Conservation (phyloP, 2,329 filamentous ascomycete species). For the Xylariaceae sp. region DNA sequence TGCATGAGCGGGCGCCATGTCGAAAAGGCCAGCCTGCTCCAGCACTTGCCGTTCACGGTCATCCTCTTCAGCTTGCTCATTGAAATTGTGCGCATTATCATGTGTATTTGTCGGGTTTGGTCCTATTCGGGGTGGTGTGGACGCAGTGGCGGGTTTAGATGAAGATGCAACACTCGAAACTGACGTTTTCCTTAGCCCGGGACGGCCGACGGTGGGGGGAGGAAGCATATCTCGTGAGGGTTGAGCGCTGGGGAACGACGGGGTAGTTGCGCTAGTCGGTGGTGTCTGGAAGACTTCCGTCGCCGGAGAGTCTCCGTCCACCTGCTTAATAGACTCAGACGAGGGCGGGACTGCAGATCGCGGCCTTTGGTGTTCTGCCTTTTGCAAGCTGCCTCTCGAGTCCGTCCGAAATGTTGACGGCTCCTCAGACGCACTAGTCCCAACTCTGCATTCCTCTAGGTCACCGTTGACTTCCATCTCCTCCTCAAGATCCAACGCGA, state of each 20-base stretch:
- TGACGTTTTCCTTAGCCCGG: conserved; percentile 44
- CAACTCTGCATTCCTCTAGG: conserved; percentile 28
- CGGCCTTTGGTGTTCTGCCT: conserved; percentile 41
- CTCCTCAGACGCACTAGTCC: conserved; percentile 23
- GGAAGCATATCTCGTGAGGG: conserved; percentile 48
- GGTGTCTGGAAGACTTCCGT: conserved; percentile 55
- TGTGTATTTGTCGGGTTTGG: conserved; percentile 36
- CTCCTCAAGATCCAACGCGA: conserved; percentile 83
- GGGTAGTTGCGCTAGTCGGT: conserved; percentile 44
- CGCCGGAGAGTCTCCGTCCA: conserved; percentile 42
- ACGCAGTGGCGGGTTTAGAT: conserved; percentile 37
- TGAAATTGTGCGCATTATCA: conserved; percentile 36
- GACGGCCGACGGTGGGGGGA: conserved; percentile 40
- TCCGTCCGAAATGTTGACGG: conserved; percentile 33
- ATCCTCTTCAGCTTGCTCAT: conserved; percentile 56
- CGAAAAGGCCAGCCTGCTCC: conserved; percentile 67
- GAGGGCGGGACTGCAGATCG: conserved; percentile 39
- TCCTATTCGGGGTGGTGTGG: conserved; percentile 38
- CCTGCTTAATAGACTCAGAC: conserved; percentile 35
- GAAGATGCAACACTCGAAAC: conserved; percentile 48
- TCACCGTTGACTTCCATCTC: conserved; percentile 56
- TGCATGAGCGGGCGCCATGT: conserved; percentile 45
- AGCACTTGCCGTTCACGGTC: conserved; percentile 69
- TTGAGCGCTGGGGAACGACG: conserved; percentile 42
- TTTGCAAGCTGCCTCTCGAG: conserved; percentile 41